These are phyloP conservation scores for Chloris gayana DNA, from an alignment of 176 grass and related monocot species.

Conservation along the genomic window DNA sequence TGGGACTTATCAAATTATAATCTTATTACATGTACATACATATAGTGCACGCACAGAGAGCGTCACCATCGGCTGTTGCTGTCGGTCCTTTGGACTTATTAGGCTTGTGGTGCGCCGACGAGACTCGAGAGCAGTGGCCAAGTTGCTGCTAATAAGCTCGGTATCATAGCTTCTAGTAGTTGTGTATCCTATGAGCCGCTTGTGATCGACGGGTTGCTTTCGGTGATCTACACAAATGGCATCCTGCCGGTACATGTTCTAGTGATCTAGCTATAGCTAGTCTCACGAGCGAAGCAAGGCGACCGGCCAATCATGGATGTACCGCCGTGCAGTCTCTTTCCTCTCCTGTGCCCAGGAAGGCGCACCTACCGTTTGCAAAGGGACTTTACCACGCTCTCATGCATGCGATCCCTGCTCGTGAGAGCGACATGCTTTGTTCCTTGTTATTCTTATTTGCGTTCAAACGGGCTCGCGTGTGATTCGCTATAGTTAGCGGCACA, in stretches of 20 bases:
- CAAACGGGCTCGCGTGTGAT: background rate
- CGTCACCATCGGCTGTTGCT: too few species aligned
- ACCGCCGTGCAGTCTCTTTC: conserved; percentile 11
- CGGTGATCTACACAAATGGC: background rate
- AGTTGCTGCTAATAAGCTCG: too few species aligned
- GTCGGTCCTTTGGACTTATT: too few species aligned
- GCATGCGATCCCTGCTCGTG: conserved; percentile 2
- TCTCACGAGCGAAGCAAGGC: background rate
- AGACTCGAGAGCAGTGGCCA: too few species aligned
- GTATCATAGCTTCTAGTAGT: too few species aligned
- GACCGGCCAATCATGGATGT: background rate
- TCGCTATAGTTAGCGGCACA: background rate
- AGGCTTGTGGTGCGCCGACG: too few species aligned
- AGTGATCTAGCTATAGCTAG: background rate
- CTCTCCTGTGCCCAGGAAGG: background rate
- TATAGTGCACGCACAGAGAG: too few species aligned
- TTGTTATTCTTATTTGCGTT: background rate
- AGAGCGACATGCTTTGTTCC: background rate
- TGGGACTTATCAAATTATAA: too few species aligned
- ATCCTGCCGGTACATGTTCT: background rate
- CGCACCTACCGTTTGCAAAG: conserved; percentile 30
- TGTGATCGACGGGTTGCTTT: conserved; percentile 32
- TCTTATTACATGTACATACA: too few species aligned
- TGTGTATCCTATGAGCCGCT: too few species aligned
- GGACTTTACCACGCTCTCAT: background rate